Conservation (phyloP, 352 stramenopile species). For the Globisporangium rhizosaccharum region DNA sequence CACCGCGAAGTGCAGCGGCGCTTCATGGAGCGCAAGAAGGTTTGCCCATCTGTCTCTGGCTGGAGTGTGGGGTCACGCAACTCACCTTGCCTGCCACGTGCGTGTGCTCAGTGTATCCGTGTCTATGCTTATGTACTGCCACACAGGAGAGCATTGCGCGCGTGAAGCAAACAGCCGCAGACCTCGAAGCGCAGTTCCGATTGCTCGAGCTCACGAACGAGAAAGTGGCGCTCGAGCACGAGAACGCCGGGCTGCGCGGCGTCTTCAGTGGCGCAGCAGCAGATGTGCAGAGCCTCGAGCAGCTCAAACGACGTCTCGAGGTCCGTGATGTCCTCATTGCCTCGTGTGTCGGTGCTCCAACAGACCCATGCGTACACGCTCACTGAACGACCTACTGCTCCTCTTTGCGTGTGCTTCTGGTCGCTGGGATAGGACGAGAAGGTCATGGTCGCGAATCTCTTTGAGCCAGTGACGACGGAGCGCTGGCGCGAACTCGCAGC, state of each 20-base stretch:
- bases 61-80: too few relatives aligned
- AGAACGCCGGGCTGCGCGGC: slow-evolving; percentile 26
- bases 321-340: neutral
- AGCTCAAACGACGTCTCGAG: slow-evolving; percentile 19
- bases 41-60: neutral
- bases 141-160: slow-evolving; percentile 20
- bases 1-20: slow-evolving; percentile 45
- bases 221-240: slow-evolving; percentile 24
- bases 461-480: slow-evolving; percentile 20
- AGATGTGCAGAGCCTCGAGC: slow-evolving; percentile 13
- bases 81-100: too few relatives aligned
- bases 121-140: too few relatives aligned
- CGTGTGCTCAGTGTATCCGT: too few relatives aligned
- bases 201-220: slow-evolving; percentile 33
- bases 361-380: neutral
- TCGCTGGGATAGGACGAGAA: slow-evolving; percentile 18
- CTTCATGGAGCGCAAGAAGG: slow-evolving; percentile 54
- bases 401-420: too few relatives aligned
- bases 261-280: slow-evolving; percentile 11
- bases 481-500: slow-evolving; percentile 32
- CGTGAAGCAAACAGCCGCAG: slow-evolving; percentile 28
- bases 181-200: slow-evolving; percentile 29
- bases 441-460: slow-evolving; percentile 24
- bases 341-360: neutral
- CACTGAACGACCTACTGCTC: neutral